These are phyloP conservation scores for Ochetophila trinervis DNA, from an alignment of 306 rosid species.

Conservation along the genomic window DNA sequence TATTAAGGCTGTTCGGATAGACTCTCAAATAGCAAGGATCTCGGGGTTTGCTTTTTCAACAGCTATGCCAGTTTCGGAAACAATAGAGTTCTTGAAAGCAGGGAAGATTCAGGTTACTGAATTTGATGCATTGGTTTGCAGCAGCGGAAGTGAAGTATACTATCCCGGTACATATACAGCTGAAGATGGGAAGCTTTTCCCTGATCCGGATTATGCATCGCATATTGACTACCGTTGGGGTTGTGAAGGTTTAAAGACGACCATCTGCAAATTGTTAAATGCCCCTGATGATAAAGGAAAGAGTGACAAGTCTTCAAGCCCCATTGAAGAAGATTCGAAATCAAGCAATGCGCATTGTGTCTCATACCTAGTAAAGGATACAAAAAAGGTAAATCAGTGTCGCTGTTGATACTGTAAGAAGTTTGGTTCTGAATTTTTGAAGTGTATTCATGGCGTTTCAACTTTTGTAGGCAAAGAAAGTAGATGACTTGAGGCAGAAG, in stretches of 20 bases:
- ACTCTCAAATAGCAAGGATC: constrained; percentile 45
- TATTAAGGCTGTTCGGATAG: constrained; percentile 45
- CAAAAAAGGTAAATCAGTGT: constrained; percentile 34
- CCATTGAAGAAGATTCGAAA: constrained; percentile 42
- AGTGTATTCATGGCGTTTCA: not conserved
- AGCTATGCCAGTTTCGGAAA: constrained; percentile 60
- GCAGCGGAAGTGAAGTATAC: constrained; percentile 66
- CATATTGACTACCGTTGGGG: constrained; percentile 74
- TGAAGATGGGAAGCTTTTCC: constrained; percentile 51
- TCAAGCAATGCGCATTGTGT: constrained; percentile 64
- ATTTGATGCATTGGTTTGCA: constrained; percentile 58
- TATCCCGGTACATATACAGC: constrained; percentile 47
- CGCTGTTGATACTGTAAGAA: not conserved
- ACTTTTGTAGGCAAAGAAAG: constrained; percentile 47
- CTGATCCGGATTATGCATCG: constrained; percentile 59
- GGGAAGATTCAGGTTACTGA: constrained; percentile 48
- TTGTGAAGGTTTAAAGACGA: constrained; percentile 56
- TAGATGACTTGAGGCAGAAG: constrained; percentile 69
- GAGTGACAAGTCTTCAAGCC: constrained; percentile 17
- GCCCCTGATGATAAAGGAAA: constrained; percentile 33
- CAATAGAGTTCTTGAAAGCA: constrained; percentile 46
- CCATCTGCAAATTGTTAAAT: constrained; percentile 51
- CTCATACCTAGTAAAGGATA: constrained; percentile 51
- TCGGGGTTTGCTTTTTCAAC: constrained; percentile 63
- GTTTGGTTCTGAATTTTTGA: constrained; percentile 6